These are phyloP conservation scores for Gossypium arboreum DNA, from an alignment of 345 rosid genomes.

Conservation along the genomic window DNA sequence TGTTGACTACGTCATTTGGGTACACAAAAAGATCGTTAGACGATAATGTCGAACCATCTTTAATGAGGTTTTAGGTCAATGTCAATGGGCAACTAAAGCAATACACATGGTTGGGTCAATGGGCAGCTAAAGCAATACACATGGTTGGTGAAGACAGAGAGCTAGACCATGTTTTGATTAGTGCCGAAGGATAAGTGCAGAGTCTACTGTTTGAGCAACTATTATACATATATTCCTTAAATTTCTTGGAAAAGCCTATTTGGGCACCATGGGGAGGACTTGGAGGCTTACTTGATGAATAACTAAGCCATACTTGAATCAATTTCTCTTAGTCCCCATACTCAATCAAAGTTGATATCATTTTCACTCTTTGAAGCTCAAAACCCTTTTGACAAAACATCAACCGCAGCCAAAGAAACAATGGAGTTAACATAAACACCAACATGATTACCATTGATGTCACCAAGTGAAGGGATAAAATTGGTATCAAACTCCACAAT, in stretches of 20 bases:
- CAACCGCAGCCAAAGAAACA: constrained; percentile 49
- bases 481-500: constrained; percentile 77
- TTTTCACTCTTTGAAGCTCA: constrained; percentile 54
- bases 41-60: constrained; percentile 29
- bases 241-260: constrained; percentile 50
- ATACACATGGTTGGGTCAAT: not conserved
- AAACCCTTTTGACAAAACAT: constrained; percentile 40
- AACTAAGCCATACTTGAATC: constrained; percentile 58
- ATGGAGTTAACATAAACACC: constrained; percentile 53
- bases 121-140: constrained; percentile 17
- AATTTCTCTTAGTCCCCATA: constrained; percentile 48
- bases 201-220: constrained; percentile 19
- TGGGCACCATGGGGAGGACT: constrained; percentile 50
- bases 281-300: constrained; percentile 44
- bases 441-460: constrained; percentile 56
- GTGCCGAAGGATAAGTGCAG: constrained; percentile 41
- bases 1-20: constrained; percentile 51
- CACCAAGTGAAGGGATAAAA: constrained; percentile 48
- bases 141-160: no score
- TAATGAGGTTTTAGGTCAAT: constrained; percentile 48
- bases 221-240: constrained; percentile 62
- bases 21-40: constrained; percentile 39
- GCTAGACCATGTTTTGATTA: constrained; percentile 52
- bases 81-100: constrained; percentile 21
- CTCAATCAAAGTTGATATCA: constrained; percentile 70